These are phyloP conservation scores for Botrytis cinerea DNA, from an alignment of 2,329 filamentous ascomycete species.

Conservation along the genomic window DNA sequence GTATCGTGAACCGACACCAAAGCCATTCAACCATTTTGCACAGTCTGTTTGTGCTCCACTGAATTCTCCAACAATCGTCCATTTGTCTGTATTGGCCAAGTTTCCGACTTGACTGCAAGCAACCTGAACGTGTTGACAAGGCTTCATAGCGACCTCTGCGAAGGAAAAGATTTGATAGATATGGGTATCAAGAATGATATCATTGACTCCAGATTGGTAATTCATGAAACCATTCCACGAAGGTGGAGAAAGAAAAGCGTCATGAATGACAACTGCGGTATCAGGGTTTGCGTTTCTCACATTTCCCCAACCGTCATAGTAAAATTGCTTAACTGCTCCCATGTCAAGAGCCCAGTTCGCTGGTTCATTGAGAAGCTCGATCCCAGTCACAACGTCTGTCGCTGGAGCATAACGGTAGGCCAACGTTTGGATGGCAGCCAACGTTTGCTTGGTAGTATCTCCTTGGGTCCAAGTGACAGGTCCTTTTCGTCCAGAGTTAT, in stretches of 20 bases:
- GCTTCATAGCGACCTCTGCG: slow-evolving; percentile 43
- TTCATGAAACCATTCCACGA: slow-evolving; percentile 65
- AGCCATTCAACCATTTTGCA: slow-evolving; percentile 54
- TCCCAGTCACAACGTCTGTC: slow-evolving; percentile 46
- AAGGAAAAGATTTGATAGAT: slow-evolving; percentile 48
- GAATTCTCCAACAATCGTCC: slow-evolving; percentile 48
- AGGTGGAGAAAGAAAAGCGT: slow-evolving; percentile 55
- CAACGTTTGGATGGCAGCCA: slow-evolving; percentile 45
- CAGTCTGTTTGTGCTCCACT: slow-evolving; percentile 48
- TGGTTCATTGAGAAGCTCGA: slow-evolving; percentile 49
- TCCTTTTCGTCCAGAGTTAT: slow-evolving; percentile 61
- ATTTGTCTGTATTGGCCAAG: slow-evolving; percentile 41
- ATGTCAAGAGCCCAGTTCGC: slow-evolving; percentile 43
- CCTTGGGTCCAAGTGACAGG: slow-evolving; percentile 50
- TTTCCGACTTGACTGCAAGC: slow-evolving; percentile 45
- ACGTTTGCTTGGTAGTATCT: slow-evolving; percentile 44
- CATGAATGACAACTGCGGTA: slow-evolving; percentile 57
- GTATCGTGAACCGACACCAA: slow-evolving; percentile 59
- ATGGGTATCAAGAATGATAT: slow-evolving; percentile 48
- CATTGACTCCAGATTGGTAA: slow-evolving; percentile 39
- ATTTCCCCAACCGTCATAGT: slow-evolving; percentile 55
- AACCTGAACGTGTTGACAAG: slow-evolving; percentile 45
- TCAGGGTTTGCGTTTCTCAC: slow-evolving; percentile 49
- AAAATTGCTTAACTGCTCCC: slow-evolving; percentile 43
- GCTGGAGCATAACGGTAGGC: slow-evolving; percentile 45